Evolutionary conservation across 305 asterid genomes (phyloP), one percentile per base, ranked within the genome.

Genomic region (Lippia alba): DNA sequence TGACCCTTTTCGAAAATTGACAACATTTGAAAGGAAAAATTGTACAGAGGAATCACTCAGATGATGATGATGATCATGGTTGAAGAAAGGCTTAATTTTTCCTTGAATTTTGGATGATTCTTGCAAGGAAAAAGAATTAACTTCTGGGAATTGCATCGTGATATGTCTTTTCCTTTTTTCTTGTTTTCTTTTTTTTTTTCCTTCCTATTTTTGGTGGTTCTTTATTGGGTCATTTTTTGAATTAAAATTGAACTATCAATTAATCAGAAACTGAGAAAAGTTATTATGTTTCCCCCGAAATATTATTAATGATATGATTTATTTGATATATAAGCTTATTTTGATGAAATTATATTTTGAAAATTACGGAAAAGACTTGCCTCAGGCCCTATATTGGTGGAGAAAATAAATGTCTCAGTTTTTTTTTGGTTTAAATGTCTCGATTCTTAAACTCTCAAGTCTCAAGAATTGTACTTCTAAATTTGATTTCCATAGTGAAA

Each of bases 161-260:
- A 49, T 54, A 20, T 44, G 30, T 24, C 30, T 24, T 24, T 57
- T 61, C 76, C 74, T 24, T 59, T 74, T 66, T 57, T 36, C 62
- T 73, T 65, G n/a, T n/a, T n/a, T n/a, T n/a, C n/a, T 60, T 75
- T 66, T 50, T 53, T 10, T 18, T 12, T 12, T 20, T 55, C 39
- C 41, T 3, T 5, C 20, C n/a, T 30, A 11, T 59, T 49, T 40
- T 63, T 49, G 20, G 12, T 53, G 51, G 51, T 53, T 58, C 18
- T 39, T 54, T 14, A 46, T 39, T 58, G n/a, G n/a, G 17, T 48
- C 18, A 9, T 49, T 49, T 39, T 2, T 11, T 40, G 59, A 51
- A 56, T 39, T 18, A 24, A 63, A 64, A 67, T 17, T 57, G 46
- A 16, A 16, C 65, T 56, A 4, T 6, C 10, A 16, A 34, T 41